Base-by-base conservation (phyloP, 352 stramenopile species). In the Phytophthora europaea region DNA sequence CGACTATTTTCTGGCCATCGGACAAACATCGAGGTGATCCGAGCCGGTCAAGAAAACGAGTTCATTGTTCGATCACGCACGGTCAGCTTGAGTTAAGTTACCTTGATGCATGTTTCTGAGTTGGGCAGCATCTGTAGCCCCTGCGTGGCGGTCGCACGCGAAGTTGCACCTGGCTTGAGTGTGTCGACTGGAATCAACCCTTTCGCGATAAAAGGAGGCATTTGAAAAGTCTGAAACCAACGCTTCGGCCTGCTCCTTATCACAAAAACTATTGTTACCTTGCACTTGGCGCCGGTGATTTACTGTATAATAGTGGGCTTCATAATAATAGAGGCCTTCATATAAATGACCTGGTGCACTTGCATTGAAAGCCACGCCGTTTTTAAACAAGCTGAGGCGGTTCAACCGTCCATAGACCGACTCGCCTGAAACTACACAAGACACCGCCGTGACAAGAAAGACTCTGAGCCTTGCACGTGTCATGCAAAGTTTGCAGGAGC, bases 1-100 rank as follows among this genome's bases (percentile, higher is more conserved):
- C 16, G 61, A 56, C 56, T 67, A 68, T 76, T 76, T 64, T 76
- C 69, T 76, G 69, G 13, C 26, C 56, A 65, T 55, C 63, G 18
- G 23, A 20, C 45, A 68, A 52, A 22, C 13, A n/a, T 22, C 16
- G 43, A 70, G 20, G 53, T 50, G 47, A 47, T 18, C 47, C n/a
- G 59, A 65, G 59, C n/a, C 28, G 36, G 15, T 51, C 26, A 26
- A 23, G 18, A 50, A 50, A 52, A 28, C 47, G n/a, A 52, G 47
- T 52, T 52, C 47, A 52, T 52, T 52, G 47, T 52, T 52, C n/a
- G 47, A 52, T 20, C 28, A 12, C 47, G 47, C 47, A 12, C 18
- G 26, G 26, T 31, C 26, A 31, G 26, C 26, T 31, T 31, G 26
- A 31, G 26, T 52, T 16, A 28, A 38, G 52, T 40, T 28, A 15